These are phyloP conservation scores for Yarrowia sp. DNA, from an alignment of 805 yeast species.

Conservation along the genomic window DNA sequence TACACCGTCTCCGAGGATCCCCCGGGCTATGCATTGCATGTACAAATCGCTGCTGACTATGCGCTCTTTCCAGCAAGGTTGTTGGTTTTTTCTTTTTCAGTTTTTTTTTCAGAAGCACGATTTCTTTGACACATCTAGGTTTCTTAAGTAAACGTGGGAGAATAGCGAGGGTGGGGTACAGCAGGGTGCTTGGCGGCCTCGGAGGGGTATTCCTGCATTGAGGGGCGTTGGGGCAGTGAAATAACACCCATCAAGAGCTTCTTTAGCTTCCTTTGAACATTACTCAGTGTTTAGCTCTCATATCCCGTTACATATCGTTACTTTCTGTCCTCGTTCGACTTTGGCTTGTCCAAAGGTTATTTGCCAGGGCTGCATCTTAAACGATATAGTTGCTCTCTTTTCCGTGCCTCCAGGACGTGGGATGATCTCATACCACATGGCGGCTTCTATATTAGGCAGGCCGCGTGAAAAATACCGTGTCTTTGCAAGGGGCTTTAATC, in stretches of 20 bases:
- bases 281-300: neutral
- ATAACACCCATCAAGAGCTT: neutral
- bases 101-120: neutral
- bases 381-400: conserved; percentile 18
- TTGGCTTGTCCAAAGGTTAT: neutral
- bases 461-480: neutral
- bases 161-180: neutral
- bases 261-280: neutral
- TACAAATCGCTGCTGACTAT: neutral
- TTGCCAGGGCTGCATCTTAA: neutral
- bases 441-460: neutral
- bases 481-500: neutral
- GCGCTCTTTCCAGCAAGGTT: neutral
- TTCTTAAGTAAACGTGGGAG: neutral
- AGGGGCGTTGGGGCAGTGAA: no score
- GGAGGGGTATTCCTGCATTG: no score
- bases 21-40: neutral
- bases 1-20: neutral
- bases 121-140: neutral
- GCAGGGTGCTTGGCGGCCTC: no score
- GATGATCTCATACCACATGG: neutral
- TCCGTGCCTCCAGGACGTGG: neutral
- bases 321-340: neutral
- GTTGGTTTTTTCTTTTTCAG: neutral
- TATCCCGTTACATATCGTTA: neutral